phyloP scores from a whole-genome alignment of 2,329 filamentous ascomycete species.

The Venturiaceae sp. region DNA sequence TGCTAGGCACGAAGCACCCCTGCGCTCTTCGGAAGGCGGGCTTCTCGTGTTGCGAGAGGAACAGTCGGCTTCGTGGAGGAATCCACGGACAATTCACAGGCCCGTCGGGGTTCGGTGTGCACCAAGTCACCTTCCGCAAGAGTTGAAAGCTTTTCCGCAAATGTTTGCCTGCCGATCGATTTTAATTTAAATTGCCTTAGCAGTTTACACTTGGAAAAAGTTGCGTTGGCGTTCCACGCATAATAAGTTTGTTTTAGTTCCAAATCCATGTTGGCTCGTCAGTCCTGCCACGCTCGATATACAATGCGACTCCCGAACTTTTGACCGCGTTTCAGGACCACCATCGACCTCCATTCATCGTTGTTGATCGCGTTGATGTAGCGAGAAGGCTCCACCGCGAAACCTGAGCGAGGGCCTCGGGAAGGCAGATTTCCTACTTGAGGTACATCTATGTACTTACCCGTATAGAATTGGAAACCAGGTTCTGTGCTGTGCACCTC shows the following conservation, averaged over 20 bases:
- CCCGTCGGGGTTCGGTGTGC: not conserved
- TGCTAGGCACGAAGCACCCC: too few species aligned
- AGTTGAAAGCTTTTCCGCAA: not conserved
- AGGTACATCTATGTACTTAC: slow-evolving; percentile 72
- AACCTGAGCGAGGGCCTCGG: slow-evolving; percentile 60
- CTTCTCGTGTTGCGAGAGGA: not conserved
- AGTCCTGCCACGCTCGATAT: slow-evolving; percentile 73
- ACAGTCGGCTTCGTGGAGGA: not conserved
- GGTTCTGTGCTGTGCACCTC: slow-evolving; percentile 89
- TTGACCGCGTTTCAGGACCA: slow-evolving; percentile 74
- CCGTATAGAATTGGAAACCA: slow-evolving; percentile 95
- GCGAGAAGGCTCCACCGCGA: slow-evolving; percentile 86
- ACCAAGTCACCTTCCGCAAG: not conserved
- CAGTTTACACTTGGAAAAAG: not conserved
- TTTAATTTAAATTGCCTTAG: not conserved
- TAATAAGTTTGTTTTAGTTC: too few species aligned
- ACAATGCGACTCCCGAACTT: slow-evolving; percentile 73
- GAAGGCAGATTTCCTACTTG: slow-evolving; percentile 49
- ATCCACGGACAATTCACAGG: not conserved
- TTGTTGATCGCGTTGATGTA: slow-evolving; percentile 85
- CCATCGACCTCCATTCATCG: slow-evolving; percentile 68
- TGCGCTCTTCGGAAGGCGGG: not conserved
- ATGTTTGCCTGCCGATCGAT: not conserved
- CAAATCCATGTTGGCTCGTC: too few species aligned
- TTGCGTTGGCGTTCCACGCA: not conserved